phyloP scores from a whole-genome alignment of 2,329 filamentous ascomycete genomes.

The Phaeosphaeria sp. region DNA sequence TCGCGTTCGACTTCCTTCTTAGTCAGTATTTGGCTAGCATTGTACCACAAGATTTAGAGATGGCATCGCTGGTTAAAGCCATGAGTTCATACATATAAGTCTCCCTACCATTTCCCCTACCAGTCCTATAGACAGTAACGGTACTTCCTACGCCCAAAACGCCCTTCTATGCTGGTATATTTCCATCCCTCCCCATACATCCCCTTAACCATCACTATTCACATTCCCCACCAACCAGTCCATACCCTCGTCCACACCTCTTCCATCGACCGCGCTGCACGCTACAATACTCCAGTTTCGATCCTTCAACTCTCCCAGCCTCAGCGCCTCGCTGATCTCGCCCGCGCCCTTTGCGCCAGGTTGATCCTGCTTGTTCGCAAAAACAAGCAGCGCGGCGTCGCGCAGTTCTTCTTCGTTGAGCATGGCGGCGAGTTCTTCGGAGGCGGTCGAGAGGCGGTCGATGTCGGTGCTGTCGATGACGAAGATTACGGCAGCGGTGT shows the following conservation, averaged over 20 bases:
- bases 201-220: constrained; percentile 5
- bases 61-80: too few relatives aligned
- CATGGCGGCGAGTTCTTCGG: constrained; percentile 93
- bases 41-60: too few relatives aligned
- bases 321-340: constrained; percentile 93
- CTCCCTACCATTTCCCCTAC: too few relatives aligned
- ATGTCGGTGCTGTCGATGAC: constrained; percentile 99
- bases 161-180: constrained; percentile 26
- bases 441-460: constrained; percentile 88
- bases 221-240: constrained; percentile 87
- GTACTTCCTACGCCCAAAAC: constrained; percentile 11
- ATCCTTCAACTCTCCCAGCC: constrained; percentile 88
- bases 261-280: constrained; percentile 93
- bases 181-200: neutral
- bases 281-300: constrained; percentile 99
- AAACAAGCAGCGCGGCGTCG: constrained; percentile 90
- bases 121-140: neutral
- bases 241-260: constrained; percentile 96
- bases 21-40: neutral
- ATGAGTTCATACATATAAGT: too few relatives aligned
- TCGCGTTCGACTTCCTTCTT: neutral
- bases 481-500: constrained; percentile 97
- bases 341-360: constrained; percentile 95
- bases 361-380: constrained; percentile 99
- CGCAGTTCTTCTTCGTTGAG: constrained; percentile 95